Base-by-base conservation (phyloP, 2,329 filamentous ascomycete species). In the Intubia oerlemansii region DNA sequence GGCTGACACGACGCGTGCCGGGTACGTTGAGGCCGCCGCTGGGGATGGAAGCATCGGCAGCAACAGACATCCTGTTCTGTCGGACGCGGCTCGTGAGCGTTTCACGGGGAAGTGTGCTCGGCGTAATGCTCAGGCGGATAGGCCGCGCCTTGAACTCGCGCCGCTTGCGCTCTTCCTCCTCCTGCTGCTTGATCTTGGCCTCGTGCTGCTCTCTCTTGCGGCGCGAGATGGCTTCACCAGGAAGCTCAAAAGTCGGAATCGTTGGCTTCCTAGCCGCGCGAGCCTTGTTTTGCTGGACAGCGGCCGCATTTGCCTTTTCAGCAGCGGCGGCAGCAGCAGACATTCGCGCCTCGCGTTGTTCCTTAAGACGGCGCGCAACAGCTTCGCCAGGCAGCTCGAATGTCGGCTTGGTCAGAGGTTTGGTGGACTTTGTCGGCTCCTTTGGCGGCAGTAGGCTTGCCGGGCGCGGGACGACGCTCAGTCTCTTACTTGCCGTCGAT, bases 371-470 rank as follows among this genome's bases (percentile, higher is more conserved):
- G 10, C 59, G 57, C 23, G 66, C 59, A 8, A 71, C 55, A 21
- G 62, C 63, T 25, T 74, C 68, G 8, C 69, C 67, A 1, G 67
- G 65, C 10, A 75, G 56, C 44, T 72, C 65, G 42, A 71, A 74
- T 0, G 54, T 58, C 2, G 68, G 46, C 7, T 58, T 45, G 1
- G 66, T 73, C 4, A 52, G 52, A 11, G 56, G 50, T 41, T 66
- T 73, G 21, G 49, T 52, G 7, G 66, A 66, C 41, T 58, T 71
- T 14, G 47, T 43, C 5, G 51, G 42, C 13, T 53, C 46, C 37
- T 57, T 66, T 4, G 56, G 53, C 6, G 52, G 51, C 5, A 55
- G 46, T 13, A 59, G 50, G 34, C 51, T 54, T 15, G 53, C 39
- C 13, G 53, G 52, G 19, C 51, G 50, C 11, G 39, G 19, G n/a